A percentile compares a stretch with the other conserved stretches of the same genome.
Conservation (phyloP, 306 rosid genomes). For the Mimosa pudica region DNA sequence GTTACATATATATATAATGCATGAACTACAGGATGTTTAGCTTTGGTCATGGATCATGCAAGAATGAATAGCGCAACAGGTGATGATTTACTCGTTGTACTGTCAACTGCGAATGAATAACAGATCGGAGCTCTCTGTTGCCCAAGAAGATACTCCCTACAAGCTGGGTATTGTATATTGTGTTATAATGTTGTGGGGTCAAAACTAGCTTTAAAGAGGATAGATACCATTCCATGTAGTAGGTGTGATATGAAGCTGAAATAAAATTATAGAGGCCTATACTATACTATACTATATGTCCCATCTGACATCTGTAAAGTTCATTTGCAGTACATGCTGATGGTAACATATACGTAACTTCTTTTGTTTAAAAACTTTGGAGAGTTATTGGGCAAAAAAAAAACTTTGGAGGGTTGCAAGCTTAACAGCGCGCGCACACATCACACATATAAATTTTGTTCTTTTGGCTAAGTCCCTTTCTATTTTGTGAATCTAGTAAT, state of each 20-base stretch:
- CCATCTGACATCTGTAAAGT: not conserved
- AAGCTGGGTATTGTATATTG: not conserved
- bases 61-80: too few relatives aligned
- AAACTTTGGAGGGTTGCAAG: not conserved
- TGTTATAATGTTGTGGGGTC: constrained; percentile 16
- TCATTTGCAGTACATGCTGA: not conserved
- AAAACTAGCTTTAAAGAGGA: not conserved
- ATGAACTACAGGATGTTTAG: too few relatives aligned
- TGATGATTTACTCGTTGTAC: too few relatives aligned
- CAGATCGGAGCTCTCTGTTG: not conserved
- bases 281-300: not conserved
- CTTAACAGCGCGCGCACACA: not conserved
- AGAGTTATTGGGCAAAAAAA: too few relatives aligned
- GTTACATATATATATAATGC: not conserved
- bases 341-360: not conserved
- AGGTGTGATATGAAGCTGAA: not conserved
- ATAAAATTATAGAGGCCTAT: not conserved
- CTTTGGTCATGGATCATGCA: too few relatives aligned
- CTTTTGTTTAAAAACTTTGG: not conserved
- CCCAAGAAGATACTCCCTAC: not conserved
- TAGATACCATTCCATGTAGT: not conserved
- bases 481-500: not conserved
- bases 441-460: not conserved
- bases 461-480: not conserved
- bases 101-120: too few relatives aligned